Evolutionary conservation across 305 asterid species (phyloP), one percentile per base, ranked within the genome.

Genomic region (Ajuga reptans): DNA sequence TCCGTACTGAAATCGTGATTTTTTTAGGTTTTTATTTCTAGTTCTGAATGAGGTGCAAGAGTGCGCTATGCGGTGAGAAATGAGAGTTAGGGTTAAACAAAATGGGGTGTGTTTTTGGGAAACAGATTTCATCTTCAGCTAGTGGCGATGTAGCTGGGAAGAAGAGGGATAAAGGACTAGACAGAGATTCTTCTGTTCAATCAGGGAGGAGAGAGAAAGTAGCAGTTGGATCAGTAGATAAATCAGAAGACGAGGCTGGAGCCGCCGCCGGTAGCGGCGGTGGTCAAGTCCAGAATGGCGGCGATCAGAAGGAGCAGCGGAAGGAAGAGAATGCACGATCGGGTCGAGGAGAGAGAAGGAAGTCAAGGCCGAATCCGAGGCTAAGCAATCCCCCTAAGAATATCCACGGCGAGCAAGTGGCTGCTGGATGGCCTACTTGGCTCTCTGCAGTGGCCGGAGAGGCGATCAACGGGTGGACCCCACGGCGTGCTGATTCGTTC

Each of bases 351-450:
- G 91, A 90, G 79, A 86, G 91, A 77, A 89, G 95, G 79, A 78
- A 85, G 80, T 78, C 87, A 49, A 91, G 75, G 83, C 92, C 95
- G 2, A 87, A 89, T 80, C 97, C 97, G 0, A 82, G 96, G 85
- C 75, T 87, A 42, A 81, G 97, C 61, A 89, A 90, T 66, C 95
- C 89, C 9, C 91, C 92, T 56, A 91, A 84, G 77, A 56, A 82
- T 74, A 72, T 89, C 73, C 95, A 85, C 8, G 97, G 97, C n/a
- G 97, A 91, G 85, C 97, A 91, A 77, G 91, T 91, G 46, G 96
- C 96, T 46, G 97, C 97, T 7, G 97, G 97, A 34, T 90, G 97
- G 97, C 97, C 97, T 1, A 66, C 92, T 4, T 90, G 97, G 97
- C 90, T 91, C 43, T 83, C 92, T 6, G 92, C 87, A 6, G 97